Evolutionary conservation across 371 early-diverging fungal species (phyloP), one percentile per base, ranked within the genome.

Genomic region (Chytridium lagenaria): DNA sequence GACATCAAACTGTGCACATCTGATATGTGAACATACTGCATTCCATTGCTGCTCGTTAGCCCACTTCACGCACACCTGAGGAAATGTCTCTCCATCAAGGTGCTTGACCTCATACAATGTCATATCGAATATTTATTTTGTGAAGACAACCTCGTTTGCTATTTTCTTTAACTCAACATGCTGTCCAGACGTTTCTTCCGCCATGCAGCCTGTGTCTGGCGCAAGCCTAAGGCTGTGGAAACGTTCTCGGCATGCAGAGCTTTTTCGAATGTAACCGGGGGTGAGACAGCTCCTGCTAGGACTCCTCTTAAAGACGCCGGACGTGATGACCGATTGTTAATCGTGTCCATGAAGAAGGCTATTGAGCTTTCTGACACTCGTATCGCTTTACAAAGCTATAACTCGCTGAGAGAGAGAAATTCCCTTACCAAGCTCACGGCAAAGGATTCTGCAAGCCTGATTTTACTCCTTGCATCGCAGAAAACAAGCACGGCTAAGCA

Each of bases 1-100:
- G 36, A 66, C 12, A 66, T 2, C 30, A 5, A 44, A 1, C 38
- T 22, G 28, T 12, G 16, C 15, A 2, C 5, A n/a, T 44, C 66
- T 3, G 23, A 19, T 3, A 40, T 44, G 44, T 44, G 39, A 16
- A 12, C 61, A 33, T 23, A 61, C 61, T 34, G 66, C 40, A 44
- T 66, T 66, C 66, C 66, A 66, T 38, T 44, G 38, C 66, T 66
- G 66, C 66, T 44, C 66, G 66, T 66, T 40, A 3, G 66, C 66
- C 66, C 66, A 66, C 30, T 5, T 44, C 40, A 66, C 30, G 66
- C 30, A 26, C 40, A 66, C 44, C 15, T 44, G 23, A 16, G 38
- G 38, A 44, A 66, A 66, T 2, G 38, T 66, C n/a, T 16, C 12
- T 28, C 34, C 19, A 23, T 61, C 61, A 37, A 61, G 61, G 36